These are phyloP conservation scores for Mrakia frigida DNA, from an alignment of 768 basidiomycete species.

Conservation along the genomic window DNA sequence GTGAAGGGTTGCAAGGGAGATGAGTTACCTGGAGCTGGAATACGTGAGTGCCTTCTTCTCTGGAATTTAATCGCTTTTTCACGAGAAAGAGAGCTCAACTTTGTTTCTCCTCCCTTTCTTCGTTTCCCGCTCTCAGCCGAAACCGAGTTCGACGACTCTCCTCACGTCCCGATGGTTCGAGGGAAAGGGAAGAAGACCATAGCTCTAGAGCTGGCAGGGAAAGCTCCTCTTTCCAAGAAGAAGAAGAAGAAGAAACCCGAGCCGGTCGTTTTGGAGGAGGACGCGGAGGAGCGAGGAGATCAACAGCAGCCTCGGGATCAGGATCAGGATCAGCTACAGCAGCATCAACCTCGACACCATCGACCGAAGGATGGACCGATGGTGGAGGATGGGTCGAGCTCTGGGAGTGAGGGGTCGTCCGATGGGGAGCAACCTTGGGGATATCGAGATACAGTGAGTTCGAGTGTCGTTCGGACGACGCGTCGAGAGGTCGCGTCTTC, in stretches of 20 bases:
- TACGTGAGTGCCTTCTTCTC: constrained; percentile 8
- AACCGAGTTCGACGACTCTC: constrained; percentile 2
- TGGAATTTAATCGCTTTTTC: neutral
- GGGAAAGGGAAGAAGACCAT: neutral
- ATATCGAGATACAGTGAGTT: neutral
- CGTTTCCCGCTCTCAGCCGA: neutral
- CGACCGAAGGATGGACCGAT: no score
- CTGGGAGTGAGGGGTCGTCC: neutral
- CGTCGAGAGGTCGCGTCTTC: neutral
- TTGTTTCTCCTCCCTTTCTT: neutral
- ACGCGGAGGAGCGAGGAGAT: neutral
- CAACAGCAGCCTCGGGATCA: neutral
- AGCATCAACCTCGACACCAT: no score
- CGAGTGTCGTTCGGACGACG: neutral
- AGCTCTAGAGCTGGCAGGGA: neutral
- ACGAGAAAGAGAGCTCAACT: neutral
- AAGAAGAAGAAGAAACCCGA: neutral
- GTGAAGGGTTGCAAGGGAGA: constrained; percentile 43
- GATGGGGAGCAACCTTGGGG: neutral
- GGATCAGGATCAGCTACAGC: neutral
- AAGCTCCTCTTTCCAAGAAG: neutral
- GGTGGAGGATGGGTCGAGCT: neutral
- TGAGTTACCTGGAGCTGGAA: constrained; percentile 9
- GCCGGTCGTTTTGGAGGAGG: neutral
- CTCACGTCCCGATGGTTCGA: neutral